Evolutionary conservation across 2,329 filamentous ascomycete genomes (phyloP).

Genomic region (Nemania serpens): DNA sequence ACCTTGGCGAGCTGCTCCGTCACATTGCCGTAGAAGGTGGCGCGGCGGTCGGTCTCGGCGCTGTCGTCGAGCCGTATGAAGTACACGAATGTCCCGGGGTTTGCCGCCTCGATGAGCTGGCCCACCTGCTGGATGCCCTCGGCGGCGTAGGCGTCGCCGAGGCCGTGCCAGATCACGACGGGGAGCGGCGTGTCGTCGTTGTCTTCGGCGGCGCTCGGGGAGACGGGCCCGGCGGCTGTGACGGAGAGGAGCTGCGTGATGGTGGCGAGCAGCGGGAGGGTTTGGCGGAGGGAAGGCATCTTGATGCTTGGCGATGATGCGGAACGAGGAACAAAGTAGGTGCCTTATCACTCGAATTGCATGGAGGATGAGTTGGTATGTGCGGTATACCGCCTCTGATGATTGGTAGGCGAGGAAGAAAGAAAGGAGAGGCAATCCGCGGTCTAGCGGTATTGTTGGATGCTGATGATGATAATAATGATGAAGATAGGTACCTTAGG

Average conservation of each 20-base stretch:
- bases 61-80: constrained; percentile 73
- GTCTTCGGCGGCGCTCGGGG: constrained; percentile 40
- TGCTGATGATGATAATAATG: too few species aligned
- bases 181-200: constrained; percentile 74
- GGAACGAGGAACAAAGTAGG: not conserved
- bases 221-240: constrained; percentile 15
- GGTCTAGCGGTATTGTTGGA: too few species aligned
- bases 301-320: not conserved
- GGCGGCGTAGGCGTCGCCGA: constrained; percentile 74
- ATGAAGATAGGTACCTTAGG: too few species aligned
- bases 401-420: not conserved
- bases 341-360: not conserved
- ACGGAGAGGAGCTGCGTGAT: constrained; percentile 27
- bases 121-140: constrained; percentile 76
- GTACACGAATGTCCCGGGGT: constrained; percentile 87
- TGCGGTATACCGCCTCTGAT: not conserved
- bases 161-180: constrained; percentile 91
- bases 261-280: constrained; percentile 20
- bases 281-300: constrained; percentile 25
- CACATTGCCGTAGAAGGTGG: constrained; percentile 90
- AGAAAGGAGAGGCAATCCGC: too few species aligned
- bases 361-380: too few species aligned
- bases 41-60: constrained; percentile 71
- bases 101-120: constrained; percentile 69
- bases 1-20: constrained; percentile 76